phyloP scores from a whole-genome alignment of 495 filamentous ascomycete genomes.

The Penicillium bovifimosum region DNA sequence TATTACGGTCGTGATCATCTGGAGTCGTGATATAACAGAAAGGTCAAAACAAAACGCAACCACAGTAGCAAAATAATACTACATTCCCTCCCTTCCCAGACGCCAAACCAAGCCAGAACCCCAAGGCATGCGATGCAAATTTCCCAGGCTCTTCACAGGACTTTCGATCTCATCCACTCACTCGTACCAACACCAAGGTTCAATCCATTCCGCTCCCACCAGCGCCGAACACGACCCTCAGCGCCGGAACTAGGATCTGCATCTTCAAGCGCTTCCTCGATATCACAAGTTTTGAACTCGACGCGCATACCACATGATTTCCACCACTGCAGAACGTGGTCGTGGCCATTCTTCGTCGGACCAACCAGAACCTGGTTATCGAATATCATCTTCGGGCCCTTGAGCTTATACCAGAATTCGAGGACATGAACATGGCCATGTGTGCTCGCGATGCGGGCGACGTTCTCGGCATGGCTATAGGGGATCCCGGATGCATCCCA shows the following conservation, averaged over 20 bases:
- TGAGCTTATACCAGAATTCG: conserved; percentile 70
- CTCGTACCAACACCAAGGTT: conserved; percentile 80
- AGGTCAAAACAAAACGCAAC: neutral
- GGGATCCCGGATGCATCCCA: conserved; percentile 75
- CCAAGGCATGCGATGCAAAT: conserved; percentile 4
- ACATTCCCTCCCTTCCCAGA: neutral
- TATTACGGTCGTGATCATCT: conserved; percentile 24
- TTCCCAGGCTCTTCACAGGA: conserved; percentile 23
- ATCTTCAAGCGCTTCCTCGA: conserved; percentile 91
- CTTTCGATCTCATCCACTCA: conserved; percentile 88
- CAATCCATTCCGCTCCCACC: conserved; percentile 89
- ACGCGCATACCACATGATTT: conserved; percentile 66
- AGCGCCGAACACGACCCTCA: conserved; percentile 64
- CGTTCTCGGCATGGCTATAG: conserved; percentile 65
- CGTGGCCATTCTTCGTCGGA: conserved; percentile 80
- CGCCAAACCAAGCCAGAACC: conserved; percentile 1
- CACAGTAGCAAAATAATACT: neutral
- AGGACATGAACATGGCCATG: conserved; percentile 85
- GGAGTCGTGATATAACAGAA: conserved; percentile 14
- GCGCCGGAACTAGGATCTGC: conserved; percentile 57
- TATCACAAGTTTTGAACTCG: conserved; percentile 92
- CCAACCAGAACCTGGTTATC: conserved; percentile 85
- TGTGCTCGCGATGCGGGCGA: conserved; percentile 75
- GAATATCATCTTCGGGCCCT: conserved; percentile 79
- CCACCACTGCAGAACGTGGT: conserved; percentile 89